Evolutionary conservation across 495 filamentous ascomycete species (phyloP), one percentile per base, ranked within the genome.

Genomic region (Neurospora sublineolata): DNA sequence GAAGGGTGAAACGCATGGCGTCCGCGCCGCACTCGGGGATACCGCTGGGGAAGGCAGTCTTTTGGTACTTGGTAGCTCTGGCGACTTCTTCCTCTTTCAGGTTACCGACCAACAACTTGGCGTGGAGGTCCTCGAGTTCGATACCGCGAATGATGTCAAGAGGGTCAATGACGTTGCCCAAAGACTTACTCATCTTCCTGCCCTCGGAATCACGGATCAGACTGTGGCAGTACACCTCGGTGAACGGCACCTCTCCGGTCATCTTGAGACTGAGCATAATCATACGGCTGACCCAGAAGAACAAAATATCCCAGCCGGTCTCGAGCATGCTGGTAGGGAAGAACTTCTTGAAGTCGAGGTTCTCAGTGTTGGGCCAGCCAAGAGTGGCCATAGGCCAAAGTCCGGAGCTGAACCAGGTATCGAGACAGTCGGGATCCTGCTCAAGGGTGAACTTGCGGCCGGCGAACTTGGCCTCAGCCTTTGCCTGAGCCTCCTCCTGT

Each of bases 11-110:
- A 39, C 92, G 87, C 71, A 97, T 86, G 40, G 93, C 93, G 77
- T 97, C 93, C 69, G 92, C 89, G 74, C 93, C 93, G 75, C 92
- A 94, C 82, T 97, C 90, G 2, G 93, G 93, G 46, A 97, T 95
- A 74, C 93, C 93, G 70, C 90, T 87, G 10, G 92, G 90, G 84
- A 94, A 93, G 4, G 91, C 88, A 27, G 88, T 88, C 83, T 93
- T 91, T 77, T 94, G 92, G 76, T 91, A 93, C 80, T 89, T 91
- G 72, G 85, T 89, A 27, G 92, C 92, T 70, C 84, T 87, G 44
- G 87, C 87, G 72, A 94, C 81, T 81, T 94, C 92, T 76, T 89
- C 91, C 3, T 89, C 88, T 72, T 89, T 88, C 41, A 94, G 84
- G 78, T 94, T 94, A 76, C 92, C 92, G 4, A 80, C 68, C 16